A percentile compares a stretch with the other conserved stretches of the same genome.
Conservation (phyloP, 73 alveolate species). For the Paramecium sexaurelia region DNA sequence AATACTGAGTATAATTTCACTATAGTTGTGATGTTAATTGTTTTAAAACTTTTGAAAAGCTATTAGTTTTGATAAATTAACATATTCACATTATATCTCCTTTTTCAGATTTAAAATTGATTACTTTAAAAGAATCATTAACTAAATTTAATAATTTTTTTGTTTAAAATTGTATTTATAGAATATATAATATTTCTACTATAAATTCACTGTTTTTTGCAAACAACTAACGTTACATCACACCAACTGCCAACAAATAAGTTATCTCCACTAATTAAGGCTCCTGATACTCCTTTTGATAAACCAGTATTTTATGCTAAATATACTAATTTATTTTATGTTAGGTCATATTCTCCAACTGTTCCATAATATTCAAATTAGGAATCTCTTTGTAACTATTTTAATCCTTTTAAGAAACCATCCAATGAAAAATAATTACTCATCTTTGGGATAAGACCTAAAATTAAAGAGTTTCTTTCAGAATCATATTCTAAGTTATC, state of each 20-base stretch:
- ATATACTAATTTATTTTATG: not conserved
- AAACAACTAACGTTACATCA: not conserved
- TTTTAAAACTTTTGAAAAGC: too few species aligned
- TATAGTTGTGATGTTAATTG: too few species aligned
- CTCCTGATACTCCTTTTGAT: not conserved
- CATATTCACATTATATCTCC: too few species aligned
- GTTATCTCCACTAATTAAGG: not conserved
- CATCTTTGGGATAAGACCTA: not conserved
- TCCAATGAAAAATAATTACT: not conserved
- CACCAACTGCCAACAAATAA: conserved; percentile 38
- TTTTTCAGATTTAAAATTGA: too few species aligned
- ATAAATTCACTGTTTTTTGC: not conserved
- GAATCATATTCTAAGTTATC: not conserved
- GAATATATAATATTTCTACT: not conserved
- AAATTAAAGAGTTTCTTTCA: not conserved
- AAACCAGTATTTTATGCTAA: not conserved
- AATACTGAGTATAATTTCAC: too few species aligned
- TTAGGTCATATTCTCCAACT: not conserved
- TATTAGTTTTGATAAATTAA: too few species aligned
- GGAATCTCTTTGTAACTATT: not conserved
- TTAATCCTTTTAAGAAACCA: not conserved
- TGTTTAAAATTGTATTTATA: too few species aligned
- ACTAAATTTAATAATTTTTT: too few species aligned
- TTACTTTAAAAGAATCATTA: too few species aligned
- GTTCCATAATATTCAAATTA: not conserved